phyloP scores from a whole-genome alignment of 495 filamentous ascomycete species.

The Penicillium ucsense region DNA sequence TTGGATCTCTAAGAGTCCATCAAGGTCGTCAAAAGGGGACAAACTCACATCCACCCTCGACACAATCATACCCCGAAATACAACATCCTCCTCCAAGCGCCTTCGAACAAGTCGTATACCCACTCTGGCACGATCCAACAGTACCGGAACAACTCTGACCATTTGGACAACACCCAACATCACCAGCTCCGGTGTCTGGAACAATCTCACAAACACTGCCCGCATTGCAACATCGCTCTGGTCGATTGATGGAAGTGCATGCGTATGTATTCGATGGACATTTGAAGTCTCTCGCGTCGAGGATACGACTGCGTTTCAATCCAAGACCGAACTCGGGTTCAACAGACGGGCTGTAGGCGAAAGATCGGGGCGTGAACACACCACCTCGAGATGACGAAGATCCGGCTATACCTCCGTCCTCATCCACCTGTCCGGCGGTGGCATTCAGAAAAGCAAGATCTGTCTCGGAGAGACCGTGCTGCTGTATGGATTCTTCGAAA shows the following conservation, averaged over 20 bases:
- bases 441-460: not conserved
- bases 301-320: not conserved
- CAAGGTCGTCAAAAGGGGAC: not conserved
- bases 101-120: slow-evolving; percentile 58
- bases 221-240: slow-evolving; percentile 66
- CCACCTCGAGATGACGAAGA: slow-evolving; percentile 1
- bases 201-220: slow-evolving; percentile 63
- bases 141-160: slow-evolving; percentile 59
- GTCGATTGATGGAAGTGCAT: slow-evolving; percentile 60
- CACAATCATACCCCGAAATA: slow-evolving; percentile 68
- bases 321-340: slow-evolving; percentile 5
- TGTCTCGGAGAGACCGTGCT: slow-evolving; percentile 4
- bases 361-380: slow-evolving; percentile 16
- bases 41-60: slow-evolving; percentile 68
- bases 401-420: not conserved
- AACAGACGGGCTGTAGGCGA: slow-evolving; percentile 24
- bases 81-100: slow-evolving; percentile 79
- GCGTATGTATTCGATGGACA: slow-evolving; percentile 62
- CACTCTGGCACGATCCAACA: slow-evolving; percentile 52
- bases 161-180: slow-evolving; percentile 76
- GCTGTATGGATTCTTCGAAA: slow-evolving; percentile 24
- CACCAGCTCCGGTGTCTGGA: slow-evolving; percentile 59
- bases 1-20: no score
- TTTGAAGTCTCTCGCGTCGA: slow-evolving; percentile 45
- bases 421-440: not conserved